Evolutionary conservation across 139 green algal species (phyloP).

Genomic region (Zygnema cylindricum): DNA sequence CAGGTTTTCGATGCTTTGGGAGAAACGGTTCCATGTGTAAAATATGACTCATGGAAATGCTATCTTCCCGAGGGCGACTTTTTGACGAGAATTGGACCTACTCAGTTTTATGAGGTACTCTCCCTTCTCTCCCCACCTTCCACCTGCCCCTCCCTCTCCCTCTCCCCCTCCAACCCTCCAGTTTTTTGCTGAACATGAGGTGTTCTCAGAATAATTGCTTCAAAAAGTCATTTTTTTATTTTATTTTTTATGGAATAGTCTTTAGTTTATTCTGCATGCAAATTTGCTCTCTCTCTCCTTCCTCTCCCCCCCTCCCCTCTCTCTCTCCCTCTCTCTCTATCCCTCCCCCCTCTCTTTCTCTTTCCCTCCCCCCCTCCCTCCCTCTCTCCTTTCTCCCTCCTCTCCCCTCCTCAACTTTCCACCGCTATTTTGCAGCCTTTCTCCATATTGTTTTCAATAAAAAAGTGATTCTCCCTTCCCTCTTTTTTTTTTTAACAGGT

Average conservation of each 20-base stretch:
- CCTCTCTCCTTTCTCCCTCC: neutral
- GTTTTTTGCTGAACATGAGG: no score
- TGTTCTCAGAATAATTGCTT: no score
- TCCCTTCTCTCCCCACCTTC: neutral
- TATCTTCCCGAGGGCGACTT: conserved; percentile 91
- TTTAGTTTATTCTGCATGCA: no score
- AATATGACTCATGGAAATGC: conserved; percentile 95
- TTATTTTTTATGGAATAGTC: no score
- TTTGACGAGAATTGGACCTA: conserved; percentile 72
- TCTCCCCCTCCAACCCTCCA: neutral
- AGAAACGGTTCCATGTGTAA: conserved; percentile 65
- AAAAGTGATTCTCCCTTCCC: no score
- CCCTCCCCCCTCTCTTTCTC: neutral
- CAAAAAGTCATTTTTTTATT: no score
- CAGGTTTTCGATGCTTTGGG: conserved; percentile 67
- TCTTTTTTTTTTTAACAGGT: conserved; percentile 11
- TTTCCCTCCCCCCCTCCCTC: neutral
- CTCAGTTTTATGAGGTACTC: conserved; percentile 68
- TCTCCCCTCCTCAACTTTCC: no score
- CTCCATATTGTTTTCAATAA: no score
- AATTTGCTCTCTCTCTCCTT: neutral
- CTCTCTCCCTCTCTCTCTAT: neutral
- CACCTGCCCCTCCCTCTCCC: conserved; percentile 16
- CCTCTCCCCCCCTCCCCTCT: neutral
- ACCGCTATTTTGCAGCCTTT: no score